A percentile compares a stretch with the other conserved stretches of the same genome.
These are phyloP conservation scores for Rhizophagus prolifer DNA, from an alignment of 192 early-diverging fungal species.

Conservation along the genomic window DNA sequence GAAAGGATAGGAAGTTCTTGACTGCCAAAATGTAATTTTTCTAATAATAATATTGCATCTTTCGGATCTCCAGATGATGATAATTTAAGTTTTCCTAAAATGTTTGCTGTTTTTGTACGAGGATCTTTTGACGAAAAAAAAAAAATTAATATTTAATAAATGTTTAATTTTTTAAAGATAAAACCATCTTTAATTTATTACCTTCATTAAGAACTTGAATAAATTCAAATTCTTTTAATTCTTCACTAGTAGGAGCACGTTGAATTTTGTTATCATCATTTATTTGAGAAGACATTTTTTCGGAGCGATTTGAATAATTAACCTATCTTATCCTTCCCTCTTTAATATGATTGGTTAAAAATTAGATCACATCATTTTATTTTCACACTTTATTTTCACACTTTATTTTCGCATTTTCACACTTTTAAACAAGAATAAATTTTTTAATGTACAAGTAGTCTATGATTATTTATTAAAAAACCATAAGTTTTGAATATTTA, in stretches of 20 bases:
- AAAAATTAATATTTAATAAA: neutral
- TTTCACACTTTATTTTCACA: too few species aligned
- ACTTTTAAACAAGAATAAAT: too few species aligned
- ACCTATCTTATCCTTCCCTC: too few species aligned
- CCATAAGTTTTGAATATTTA: too few species aligned
- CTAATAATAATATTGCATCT: slow-evolving; percentile 41
- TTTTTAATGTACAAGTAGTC: too few species aligned
- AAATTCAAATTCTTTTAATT: slow-evolving; percentile 19
- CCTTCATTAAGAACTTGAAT: slow-evolving; percentile 18
- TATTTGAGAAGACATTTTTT: neutral
- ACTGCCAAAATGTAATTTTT: slow-evolving; percentile 50
- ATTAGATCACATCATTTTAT: too few species aligned
- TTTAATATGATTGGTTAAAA: too few species aligned
- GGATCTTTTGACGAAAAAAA: slow-evolving; percentile 4
- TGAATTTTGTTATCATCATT: neutral
- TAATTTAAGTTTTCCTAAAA: slow-evolving; percentile 2
- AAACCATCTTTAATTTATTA: neutral
- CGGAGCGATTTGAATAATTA: too few species aligned
- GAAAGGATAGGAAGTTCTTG: slow-evolving; percentile 34
- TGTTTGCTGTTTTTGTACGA: slow-evolving; percentile 7
- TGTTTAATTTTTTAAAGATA: neutral
- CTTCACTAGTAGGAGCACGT: slow-evolving; percentile 10
- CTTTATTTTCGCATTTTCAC: too few species aligned
- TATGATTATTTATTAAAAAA: too few species aligned
- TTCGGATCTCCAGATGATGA: neutral